These are phyloP conservation scores for Ajuga chamaepitys DNA, from an alignment of 257 asterid genomes.

Conservation along the genomic window DNA sequence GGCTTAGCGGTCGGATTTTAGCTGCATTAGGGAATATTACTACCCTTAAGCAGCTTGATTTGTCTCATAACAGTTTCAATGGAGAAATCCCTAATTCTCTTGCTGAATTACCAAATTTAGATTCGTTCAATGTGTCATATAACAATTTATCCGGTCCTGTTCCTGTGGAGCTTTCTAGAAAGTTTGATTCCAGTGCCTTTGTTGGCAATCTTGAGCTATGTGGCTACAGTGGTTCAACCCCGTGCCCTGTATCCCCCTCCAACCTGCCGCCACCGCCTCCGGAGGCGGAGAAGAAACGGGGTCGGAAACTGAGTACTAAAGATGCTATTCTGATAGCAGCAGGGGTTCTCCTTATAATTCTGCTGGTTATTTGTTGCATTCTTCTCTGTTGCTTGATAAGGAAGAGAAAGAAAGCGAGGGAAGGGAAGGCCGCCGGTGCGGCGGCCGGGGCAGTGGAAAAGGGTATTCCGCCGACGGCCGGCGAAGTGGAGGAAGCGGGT, in stretches of 20 bases:
- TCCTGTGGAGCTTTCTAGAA: conserved; percentile 45
- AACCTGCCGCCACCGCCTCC: conserved; percentile 26
- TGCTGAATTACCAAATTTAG: conserved; percentile 50
- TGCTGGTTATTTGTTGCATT: conserved; percentile 54
- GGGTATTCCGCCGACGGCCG: conserved; percentile 32
- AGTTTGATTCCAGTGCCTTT: conserved; percentile 65
- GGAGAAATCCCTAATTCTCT: conserved; percentile 69
- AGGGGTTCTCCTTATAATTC: conserved; percentile 54
- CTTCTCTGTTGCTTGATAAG: conserved; percentile 55
- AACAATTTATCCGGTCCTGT: conserved; percentile 79
- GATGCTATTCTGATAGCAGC: conserved; percentile 74
- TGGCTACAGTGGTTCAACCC: conserved; percentile 53
- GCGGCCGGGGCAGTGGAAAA: conserved; percentile 29
- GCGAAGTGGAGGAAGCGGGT: conserved; percentile 30
- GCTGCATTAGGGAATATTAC: conserved; percentile 42
- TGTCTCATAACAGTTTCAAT: conserved; percentile 48
- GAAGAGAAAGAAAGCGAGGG: conserved; percentile 41
- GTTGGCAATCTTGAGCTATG: conserved; percentile 68
- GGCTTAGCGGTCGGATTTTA: conserved; percentile 42
- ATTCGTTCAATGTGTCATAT: conserved; percentile 64
- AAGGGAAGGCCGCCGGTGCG: conserved; percentile 16
- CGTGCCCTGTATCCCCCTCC: conserved; percentile 45
- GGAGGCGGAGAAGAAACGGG: conserved; percentile 10
- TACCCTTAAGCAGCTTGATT: conserved; percentile 51
- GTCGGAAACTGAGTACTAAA: conserved; percentile 45